Conservation (phyloP, 805 yeast genomes). For the Zygosaccharomyces kombuchaensis region DNA sequence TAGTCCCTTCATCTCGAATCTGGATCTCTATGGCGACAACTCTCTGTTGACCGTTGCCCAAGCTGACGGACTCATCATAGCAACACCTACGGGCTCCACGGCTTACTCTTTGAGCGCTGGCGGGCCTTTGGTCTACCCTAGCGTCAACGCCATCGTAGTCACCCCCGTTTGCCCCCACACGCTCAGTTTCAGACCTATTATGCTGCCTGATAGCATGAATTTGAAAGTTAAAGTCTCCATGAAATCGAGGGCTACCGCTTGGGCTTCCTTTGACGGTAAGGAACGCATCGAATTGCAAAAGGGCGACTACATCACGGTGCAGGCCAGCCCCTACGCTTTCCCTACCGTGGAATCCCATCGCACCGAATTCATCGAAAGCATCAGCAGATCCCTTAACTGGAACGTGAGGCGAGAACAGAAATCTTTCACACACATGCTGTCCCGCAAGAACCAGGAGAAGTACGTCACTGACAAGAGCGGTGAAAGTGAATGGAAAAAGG, state of each 20-base stretch:
- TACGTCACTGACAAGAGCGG: slow-evolving; percentile 31
- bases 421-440: slow-evolving; percentile 60
- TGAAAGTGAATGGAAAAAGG: slow-evolving; percentile 13
- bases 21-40: slow-evolving; percentile 86
- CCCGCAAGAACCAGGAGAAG: slow-evolving; percentile 51
- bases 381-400: slow-evolving; percentile 87
- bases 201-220: slow-evolving; percentile 89
- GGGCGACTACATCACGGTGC: slow-evolving; percentile 82
- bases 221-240: slow-evolving; percentile 78
- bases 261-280: slow-evolving; percentile 96
- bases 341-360: slow-evolving; percentile 80
- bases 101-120: slow-evolving; percentile 95
- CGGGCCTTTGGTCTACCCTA: slow-evolving; percentile 91
- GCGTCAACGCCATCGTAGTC: slow-evolving; percentile 84
- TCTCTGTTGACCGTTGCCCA: slow-evolving; percentile 82
- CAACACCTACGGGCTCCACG: slow-evolving; percentile 95
- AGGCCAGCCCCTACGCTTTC: slow-evolving; percentile 87
- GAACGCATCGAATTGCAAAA: slow-evolving; percentile 71
- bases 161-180: slow-evolving; percentile 98
- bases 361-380: slow-evolving; percentile 78
- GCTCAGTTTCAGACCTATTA: slow-evolving; percentile 83
- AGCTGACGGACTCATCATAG: slow-evolving; percentile 89
- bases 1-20: slow-evolving; percentile 82
- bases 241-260: slow-evolving; percentile 82
- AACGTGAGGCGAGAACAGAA: slow-evolving; percentile 86